These are phyloP conservation scores for Epichloe sibirici DNA, from an alignment of 2,329 filamentous ascomycete species.

Conservation along the genomic window DNA sequence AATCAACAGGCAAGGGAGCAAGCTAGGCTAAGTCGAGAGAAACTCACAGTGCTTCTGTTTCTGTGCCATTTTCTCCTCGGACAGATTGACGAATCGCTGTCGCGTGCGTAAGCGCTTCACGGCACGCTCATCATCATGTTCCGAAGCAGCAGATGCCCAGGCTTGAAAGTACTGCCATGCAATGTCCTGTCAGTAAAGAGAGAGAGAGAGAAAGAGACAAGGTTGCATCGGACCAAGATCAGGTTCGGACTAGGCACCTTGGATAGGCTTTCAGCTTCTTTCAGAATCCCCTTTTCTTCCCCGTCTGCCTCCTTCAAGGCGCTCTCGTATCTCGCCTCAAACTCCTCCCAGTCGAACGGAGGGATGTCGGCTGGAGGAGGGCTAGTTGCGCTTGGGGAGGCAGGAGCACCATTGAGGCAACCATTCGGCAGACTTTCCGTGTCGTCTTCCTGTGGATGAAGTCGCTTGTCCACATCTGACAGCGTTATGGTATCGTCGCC, in stretches of 20 bases:
- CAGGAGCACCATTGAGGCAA: constrained; percentile 18
- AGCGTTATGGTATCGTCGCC: constrained; percentile 11
- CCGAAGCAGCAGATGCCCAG: constrained; percentile 63
- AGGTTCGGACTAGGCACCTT: constrained; percentile 32
- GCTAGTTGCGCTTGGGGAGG: constrained; percentile 12
- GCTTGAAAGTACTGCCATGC: constrained; percentile 57
- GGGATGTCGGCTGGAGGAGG: constrained; percentile 37
- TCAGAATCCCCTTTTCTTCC: constrained; percentile 51
- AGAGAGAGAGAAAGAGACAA: background rate
- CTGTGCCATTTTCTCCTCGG: constrained; percentile 57
- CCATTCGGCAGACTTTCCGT: constrained; percentile 26
- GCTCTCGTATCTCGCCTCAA: constrained; percentile 56
- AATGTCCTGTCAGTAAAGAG: background rate
- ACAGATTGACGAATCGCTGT: constrained; percentile 60
- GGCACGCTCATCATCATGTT: constrained; percentile 64
- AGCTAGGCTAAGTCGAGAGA: background rate
- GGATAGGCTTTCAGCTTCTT: constrained; percentile 56
- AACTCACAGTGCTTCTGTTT: constrained; percentile 70
- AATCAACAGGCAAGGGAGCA: background rate
- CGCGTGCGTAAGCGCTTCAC: constrained; percentile 73
- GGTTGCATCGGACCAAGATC: background rate
- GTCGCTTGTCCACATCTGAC: constrained; percentile 11
- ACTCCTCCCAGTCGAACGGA: constrained; percentile 65
- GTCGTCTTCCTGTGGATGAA: constrained; percentile 17
- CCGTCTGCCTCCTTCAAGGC: constrained; percentile 50